Evolutionary conservation across 1,139 yeast species (phyloP).

Genomic region (Pichia sp.): DNA sequence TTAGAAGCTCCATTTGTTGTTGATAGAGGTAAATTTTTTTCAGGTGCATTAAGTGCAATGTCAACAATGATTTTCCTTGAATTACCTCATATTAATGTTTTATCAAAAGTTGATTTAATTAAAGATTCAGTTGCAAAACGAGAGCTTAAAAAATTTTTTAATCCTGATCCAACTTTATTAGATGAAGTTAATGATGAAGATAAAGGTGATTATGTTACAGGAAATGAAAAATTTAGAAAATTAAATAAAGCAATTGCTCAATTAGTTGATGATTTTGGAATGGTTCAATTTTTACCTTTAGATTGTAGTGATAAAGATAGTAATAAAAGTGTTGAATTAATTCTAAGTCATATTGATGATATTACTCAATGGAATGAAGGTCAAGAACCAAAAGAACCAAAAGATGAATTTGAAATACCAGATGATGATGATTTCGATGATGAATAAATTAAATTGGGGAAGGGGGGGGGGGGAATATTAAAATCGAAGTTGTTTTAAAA

Average conservation of each 20-base stretch:
- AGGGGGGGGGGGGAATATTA: neutral
- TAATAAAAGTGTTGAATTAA: conserved; percentile 69
- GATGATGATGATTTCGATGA: conserved; percentile 35
- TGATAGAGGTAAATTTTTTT: conserved; percentile 85
- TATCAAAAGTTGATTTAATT: conserved; percentile 80
- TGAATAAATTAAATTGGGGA: neutral
- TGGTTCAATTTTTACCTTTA: conserved; percentile 93
- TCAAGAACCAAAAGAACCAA: conserved; percentile 95
- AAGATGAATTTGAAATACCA: conserved; percentile 56
- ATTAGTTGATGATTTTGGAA: conserved; percentile 92
- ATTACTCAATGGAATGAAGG: conserved; percentile 96
- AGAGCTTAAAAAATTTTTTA: conserved; percentile 74
- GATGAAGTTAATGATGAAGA: conserved; percentile 34
- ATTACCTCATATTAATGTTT: conserved; percentile 85
- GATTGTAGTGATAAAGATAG: conserved; percentile 65
- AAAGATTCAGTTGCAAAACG: conserved; percentile 68
- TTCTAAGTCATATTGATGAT: conserved; percentile 88
- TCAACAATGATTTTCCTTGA: conserved; percentile 94
- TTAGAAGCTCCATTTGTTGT: conserved; percentile 91
- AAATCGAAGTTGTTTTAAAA: neutral
- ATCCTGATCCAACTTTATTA: conserved; percentile 83
- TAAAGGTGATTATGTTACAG: conserved; percentile 32
- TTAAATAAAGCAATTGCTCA: conserved; percentile 81
- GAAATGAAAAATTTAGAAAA: conserved; percentile 68
- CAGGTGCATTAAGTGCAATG: conserved; percentile 96